Conservation (phyloP, 257 asterid species). For the Jaltomata sinuosa region DNA sequence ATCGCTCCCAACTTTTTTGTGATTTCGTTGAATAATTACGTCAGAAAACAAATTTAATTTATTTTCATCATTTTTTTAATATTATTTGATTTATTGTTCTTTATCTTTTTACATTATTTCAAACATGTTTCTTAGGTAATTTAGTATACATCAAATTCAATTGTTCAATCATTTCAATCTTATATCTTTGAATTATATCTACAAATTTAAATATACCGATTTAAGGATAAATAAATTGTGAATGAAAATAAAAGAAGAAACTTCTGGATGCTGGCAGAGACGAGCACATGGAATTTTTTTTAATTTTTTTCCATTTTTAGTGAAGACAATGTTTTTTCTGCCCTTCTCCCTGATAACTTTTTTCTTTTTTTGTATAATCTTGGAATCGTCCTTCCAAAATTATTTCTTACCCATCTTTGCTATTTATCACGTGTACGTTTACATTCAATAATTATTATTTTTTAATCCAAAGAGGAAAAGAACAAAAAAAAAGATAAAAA, state of each 20-base stretch:
- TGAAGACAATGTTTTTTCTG: neutral
- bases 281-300: neutral
- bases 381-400: neutral
- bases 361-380: neutral
- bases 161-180: no score
- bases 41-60: no score
- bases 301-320: neutral
- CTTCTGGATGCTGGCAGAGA: neutral
- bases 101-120: no score
- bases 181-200: no score
- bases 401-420: neutral
- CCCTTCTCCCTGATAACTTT: neutral
- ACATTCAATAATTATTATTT: neutral
- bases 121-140: no score
- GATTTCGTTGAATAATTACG: no score
- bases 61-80: no score
- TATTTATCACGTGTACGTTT: neutral
- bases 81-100: no score
- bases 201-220: no score
- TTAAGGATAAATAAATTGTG: no score
- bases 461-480: neutral
- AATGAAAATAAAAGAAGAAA: neutral
- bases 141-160: no score
- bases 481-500: neutral
- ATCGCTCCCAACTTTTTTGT: no score